Evolutionary conservation across 1,284 basidiomycete species (phyloP), one percentile per base, ranked within the genome.

Genomic region (Trichosporon ovoides): DNA sequence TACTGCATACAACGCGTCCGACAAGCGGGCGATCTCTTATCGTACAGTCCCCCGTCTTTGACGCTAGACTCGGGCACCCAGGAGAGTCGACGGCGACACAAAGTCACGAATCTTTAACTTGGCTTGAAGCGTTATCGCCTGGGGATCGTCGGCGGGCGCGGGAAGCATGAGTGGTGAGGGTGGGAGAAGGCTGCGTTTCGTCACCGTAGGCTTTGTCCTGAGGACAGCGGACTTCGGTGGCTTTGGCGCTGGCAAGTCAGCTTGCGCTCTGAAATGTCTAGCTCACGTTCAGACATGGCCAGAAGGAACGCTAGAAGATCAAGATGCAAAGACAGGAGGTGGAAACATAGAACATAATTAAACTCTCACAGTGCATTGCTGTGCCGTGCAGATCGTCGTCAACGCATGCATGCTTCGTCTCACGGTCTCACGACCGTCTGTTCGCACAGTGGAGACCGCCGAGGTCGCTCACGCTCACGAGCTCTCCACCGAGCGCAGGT

Each of bases 161-260:
- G 56, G 56, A 0, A 57, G 56, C 38, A 31, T 20, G 34, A 57
- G 56, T 7, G 56, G 56, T 2, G 56, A 57, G 34, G 56, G 56
- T 12, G 56, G 40, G 14, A 48, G 28, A 10, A 48, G 43, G 1
- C 16, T 14, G 13, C 43, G 43, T 31, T 48, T 48, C 13, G 43
- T 16, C 1, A 24, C 22, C 13, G 11, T 14, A 13, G 43, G 43
- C 19, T 48, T 48, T 3, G 43, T 28, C 43, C 10, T 19, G 43
- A 48, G 43, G 10, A 48, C 16, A 22, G 22, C 43, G 16, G 43
- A 31, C 14, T 31, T 48, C 22, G 43, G 43, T 14, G 35, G 35
- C 16, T 13, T 13, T 13, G 35, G 35, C 2, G 43, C 22, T 16
- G 43, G 22, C 28, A n/a, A 31, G 28, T 31, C 28, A 31, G 28